These are phyloP conservation scores for Gynostemma pentaphyllum DNA, from an alignment of 306 rosid genomes.

Conservation along the genomic window DNA sequence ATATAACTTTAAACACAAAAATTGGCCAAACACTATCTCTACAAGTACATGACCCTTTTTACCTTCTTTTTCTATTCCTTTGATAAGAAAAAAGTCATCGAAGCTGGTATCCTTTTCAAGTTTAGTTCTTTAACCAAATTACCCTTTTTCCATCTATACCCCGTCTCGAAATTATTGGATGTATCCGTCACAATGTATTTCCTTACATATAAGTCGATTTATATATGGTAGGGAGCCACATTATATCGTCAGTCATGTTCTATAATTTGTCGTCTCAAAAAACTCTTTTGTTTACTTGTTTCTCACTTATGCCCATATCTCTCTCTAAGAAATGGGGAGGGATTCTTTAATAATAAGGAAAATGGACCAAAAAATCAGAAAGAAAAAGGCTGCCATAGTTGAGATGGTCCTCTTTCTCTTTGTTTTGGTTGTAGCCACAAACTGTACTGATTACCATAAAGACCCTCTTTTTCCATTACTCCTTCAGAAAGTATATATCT, in stretches of 20 bases:
- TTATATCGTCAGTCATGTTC: no score
- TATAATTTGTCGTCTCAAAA: no score
- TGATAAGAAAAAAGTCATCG: not conserved
- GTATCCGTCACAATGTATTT: no score
- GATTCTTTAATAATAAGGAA: no score
- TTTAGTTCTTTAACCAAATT: not conserved
- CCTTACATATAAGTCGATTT: no score
- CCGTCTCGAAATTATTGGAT: no score
- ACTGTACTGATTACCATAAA: not conserved
- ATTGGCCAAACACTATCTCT: not conserved
- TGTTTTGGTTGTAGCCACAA: conserved; percentile 6
- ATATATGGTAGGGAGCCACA: no score
- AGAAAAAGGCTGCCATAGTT: not conserved
- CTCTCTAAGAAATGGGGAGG: no score
- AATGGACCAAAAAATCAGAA: no score
- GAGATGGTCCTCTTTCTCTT: not conserved
- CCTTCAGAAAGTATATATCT: not conserved
- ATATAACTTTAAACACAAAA: not conserved
- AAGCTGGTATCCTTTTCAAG: not conserved
- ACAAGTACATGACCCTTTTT: not conserved
- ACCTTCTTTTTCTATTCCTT: no score
- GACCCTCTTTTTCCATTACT: not conserved
- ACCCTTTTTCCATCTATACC: not conserved
- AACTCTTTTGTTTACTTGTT: no score
- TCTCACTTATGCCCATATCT: no score